Evolutionary conservation across 2,329 filamentous ascomycete species (phyloP), one percentile per base, ranked within the genome.

Genomic region (Aspergillus awamori): DNA sequence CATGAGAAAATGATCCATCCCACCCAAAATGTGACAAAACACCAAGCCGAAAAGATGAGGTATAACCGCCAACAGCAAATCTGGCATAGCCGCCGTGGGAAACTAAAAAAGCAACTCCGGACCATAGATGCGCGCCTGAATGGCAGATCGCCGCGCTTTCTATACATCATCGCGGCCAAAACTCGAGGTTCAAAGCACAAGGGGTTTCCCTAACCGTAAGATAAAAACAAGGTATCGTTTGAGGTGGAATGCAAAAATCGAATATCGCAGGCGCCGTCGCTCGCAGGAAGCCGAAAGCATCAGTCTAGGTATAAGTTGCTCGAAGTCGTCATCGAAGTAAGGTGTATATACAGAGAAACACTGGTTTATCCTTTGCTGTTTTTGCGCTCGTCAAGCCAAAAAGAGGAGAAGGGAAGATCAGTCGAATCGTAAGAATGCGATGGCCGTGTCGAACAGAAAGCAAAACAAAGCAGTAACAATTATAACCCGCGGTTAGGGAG

Each of bases 261-360:
- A 72, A 74, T 73, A 74, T 74, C 72, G 72, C 72, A 76, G 70
- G 74, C 76, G 74, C 74, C 74, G 74, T 76, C 75, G 76, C 75
- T 77, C 74, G 72, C 72, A 76, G 70, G 67, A 73, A 76, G 70
- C 69, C 70, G 66, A 67, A 72, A 74, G 66, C 67, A 73, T 74
- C 68, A 68, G 70, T 74, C 69, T 74, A 75, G 66, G 69, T 68
- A 66, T 67, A 69, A 63, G 69, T 70, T 70, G 69, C 69, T 67
- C 60, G 65, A 68, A 64, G 70, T 76, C 72, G 70, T 76, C 68
- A 75, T 73, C 70, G 70, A 68, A 68, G 65, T 43, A 65, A 56
- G 57, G 68, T 69, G 67, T 76, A 75, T 76, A 68, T 74, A 76
- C 72, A 75, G 58, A 65, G 64, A 65, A 66, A 59, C 67, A 68